Evolutionary conservation across 805 yeast species (phyloP).

Genomic region (Kodamaea laetipori): DNA sequence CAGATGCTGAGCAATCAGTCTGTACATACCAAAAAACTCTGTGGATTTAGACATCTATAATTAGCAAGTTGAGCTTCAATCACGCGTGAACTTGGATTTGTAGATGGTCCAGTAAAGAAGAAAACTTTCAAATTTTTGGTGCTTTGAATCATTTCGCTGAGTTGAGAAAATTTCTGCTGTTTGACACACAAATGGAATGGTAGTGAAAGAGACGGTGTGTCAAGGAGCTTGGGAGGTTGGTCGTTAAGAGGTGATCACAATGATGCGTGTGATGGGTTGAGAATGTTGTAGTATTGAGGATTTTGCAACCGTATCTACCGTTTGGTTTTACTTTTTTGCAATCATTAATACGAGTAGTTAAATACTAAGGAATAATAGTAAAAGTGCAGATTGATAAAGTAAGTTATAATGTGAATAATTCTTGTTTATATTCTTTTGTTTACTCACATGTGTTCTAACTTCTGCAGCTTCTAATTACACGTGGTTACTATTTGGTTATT

Average conservation of each 20-base stretch:
- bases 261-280: too few species aligned
- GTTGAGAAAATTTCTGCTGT: conserved; percentile 2
- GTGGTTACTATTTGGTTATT: too few species aligned
- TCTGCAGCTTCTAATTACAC: too few species aligned
- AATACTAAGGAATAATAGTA: too few species aligned
- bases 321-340: not conserved
- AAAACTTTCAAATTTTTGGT: not conserved
- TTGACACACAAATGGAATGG: conserved; percentile 1
- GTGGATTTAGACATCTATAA: conserved; percentile 36
- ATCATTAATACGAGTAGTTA: not conserved
- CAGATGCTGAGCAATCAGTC: not conserved
- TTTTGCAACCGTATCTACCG: too few species aligned
- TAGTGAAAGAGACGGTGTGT: not conserved
- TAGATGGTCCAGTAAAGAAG: conserved; percentile 3
- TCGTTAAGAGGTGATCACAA: not conserved
- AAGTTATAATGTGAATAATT: too few species aligned
- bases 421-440: too few species aligned
- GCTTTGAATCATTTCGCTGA: conserved; percentile 3
- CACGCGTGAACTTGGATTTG: not conserved
- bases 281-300: too few species aligned
- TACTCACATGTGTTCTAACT: too few species aligned
- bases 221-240: too few species aligned
- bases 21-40: conserved; percentile 41
- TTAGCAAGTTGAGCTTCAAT: too few species aligned
- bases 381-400: too few species aligned